Conservation (phyloP, 2,329 filamentous ascomycete genomes). For the Microthyrium microscopicum region DNA sequence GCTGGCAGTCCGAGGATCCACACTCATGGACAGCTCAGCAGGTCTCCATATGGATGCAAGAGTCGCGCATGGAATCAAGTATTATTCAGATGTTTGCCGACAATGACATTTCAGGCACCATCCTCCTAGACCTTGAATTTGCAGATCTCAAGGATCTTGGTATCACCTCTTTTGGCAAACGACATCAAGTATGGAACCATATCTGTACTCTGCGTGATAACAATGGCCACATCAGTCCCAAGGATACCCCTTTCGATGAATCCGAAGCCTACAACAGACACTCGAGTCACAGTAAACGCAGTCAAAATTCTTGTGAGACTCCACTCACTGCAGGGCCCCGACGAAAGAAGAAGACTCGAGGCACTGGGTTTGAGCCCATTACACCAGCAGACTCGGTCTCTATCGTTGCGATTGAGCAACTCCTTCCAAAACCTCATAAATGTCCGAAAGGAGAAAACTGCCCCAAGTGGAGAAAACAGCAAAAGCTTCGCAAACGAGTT, state of each 20-base stretch:
- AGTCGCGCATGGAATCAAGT: conserved; percentile 59
- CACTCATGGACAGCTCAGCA: conserved; percentile 56
- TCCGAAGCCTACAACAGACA: conserved; percentile 21
- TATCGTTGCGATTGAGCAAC: conserved; percentile 81
- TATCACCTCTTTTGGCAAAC: conserved; percentile 66
- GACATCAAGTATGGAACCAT: conserved; percentile 65
- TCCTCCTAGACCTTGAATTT: conserved; percentile 80
- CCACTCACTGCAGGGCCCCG: conserved; percentile 17
- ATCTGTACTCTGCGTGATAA: conserved; percentile 48
- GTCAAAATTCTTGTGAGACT: conserved; percentile 13
- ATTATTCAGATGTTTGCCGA: conserved; percentile 72
- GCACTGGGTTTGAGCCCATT: conserved; percentile 43
- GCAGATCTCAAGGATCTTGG: conserved; percentile 71
- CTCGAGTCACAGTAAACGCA: conserved; percentile 9
- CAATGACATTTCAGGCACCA: conserved; percentile 81
- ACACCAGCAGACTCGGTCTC: conserved; percentile 72
- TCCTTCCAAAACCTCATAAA: conserved; percentile 67
- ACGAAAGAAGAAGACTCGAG: conserved; percentile 23
- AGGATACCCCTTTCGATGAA: conserved; percentile 32
- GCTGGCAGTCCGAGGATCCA: conserved; percentile 43
- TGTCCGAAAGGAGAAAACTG: conserved; percentile 81
- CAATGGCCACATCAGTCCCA: conserved; percentile 25
- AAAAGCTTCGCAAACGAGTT: conserved; percentile 59
- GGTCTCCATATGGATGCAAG: conserved; percentile 74
- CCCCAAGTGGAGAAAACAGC: conserved; percentile 64